These are phyloP conservation scores for Ilex aquifolium DNA, from an alignment of 257 asterid genomes.

Conservation along the genomic window DNA sequence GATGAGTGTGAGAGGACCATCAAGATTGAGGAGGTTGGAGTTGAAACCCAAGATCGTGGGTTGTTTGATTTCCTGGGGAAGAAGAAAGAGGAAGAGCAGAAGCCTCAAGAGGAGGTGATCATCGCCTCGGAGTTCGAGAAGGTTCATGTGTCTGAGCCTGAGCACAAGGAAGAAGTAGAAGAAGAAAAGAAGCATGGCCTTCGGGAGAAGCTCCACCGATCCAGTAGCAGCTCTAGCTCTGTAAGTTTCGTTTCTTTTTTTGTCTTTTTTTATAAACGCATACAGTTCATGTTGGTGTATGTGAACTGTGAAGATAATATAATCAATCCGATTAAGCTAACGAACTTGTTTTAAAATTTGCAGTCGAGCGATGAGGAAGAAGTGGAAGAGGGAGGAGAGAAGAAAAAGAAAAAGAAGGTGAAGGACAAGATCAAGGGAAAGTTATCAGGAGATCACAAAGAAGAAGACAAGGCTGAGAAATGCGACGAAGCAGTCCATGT, in stretches of 20 bases:
- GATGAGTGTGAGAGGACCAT: constrained; percentile 16
- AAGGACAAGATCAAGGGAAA: constrained; percentile 52
- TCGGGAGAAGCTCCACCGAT: constrained; percentile 43
- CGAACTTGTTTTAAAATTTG: not conserved
- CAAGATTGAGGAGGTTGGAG: constrained; percentile 15
- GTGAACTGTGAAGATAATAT: no score
- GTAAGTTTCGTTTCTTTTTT: constrained; percentile 38
- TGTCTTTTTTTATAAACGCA: no score
- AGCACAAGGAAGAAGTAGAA: constrained; percentile 33
- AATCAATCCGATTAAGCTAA: no score
- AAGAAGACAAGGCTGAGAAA: constrained; percentile 38
- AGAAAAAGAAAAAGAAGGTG: constrained; percentile 61
- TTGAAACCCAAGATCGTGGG: constrained; percentile 53
- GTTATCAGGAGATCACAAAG: constrained; percentile 33
- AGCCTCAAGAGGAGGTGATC: no score
- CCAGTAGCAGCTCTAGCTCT: constrained; percentile 50
- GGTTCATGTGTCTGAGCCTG: constrained; percentile 38
- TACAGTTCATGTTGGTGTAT: no score
- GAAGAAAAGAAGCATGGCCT: constrained; percentile 49
- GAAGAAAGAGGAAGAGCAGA: constrained; percentile 21
- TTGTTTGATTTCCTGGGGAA: constrained; percentile 46
- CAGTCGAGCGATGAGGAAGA: constrained; percentile 88
- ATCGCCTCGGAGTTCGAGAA: constrained; percentile 25
- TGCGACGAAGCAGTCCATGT: constrained; percentile 11
- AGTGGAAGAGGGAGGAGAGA: constrained; percentile 44